Percentiles rank a stretch among this genome's conserved stretches.
phyloP scores from a whole-genome alignment of 2,329 filamentous ascomycete species.

The Aspergillus tamarii region DNA sequence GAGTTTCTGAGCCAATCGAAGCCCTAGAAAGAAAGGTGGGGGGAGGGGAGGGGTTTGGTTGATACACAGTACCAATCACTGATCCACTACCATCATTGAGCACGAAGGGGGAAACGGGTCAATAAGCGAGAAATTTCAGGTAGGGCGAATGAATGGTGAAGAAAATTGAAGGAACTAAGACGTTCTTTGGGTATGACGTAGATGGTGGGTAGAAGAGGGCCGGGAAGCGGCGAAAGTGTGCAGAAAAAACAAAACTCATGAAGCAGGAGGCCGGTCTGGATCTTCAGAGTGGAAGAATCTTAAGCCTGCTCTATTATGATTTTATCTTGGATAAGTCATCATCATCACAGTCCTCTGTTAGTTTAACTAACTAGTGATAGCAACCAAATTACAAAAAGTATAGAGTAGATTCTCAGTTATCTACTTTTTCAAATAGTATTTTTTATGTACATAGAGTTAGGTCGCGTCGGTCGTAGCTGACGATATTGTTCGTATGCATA shows the following conservation, averaged over 20 bases:
- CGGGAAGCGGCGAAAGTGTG: constrained; percentile 19
- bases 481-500: not conserved
- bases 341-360: too few relatives aligned
- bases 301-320: not conserved
- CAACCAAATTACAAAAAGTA: not conserved
- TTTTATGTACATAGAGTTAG: not conserved
- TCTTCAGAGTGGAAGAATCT: constrained; percentile 1
- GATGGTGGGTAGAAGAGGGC: constrained; percentile 17
- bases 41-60: constrained; percentile 17
- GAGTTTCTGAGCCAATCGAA: constrained; percentile 23
- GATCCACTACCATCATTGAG: constrained; percentile 24
- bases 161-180: constrained; percentile 30
- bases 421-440: too few relatives aligned
- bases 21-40: constrained; percentile 16
- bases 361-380: not conserved
- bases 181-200: constrained; percentile 35
- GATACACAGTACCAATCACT: constrained; percentile 18
- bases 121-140: constrained; percentile 17
- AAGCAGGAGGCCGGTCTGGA: constrained; percentile 22
- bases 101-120: constrained; percentile 15
- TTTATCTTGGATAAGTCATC: not conserved
- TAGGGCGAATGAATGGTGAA: constrained; percentile 21
- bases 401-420: not conserved
- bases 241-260: constrained; percentile 12
- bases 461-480: not conserved